A percentile compares a stretch with the other conserved stretches of the same genome.
phyloP scores from a whole-genome alignment of 2,329 filamentous ascomycete genomes.

The Claviceps pazoutovae region DNA sequence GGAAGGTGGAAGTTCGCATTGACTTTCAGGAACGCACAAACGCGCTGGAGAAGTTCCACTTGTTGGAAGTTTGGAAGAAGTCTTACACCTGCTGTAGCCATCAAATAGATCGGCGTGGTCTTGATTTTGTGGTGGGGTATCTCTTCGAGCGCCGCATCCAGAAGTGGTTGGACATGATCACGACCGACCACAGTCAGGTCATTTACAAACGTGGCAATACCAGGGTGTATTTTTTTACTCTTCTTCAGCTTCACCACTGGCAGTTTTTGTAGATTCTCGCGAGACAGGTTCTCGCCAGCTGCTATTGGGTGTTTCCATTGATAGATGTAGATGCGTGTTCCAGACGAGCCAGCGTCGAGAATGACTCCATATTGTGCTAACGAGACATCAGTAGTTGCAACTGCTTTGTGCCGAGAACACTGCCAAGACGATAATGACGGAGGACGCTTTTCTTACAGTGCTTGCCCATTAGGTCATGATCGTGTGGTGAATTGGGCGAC shows the following conservation, averaged over 20 bases:
- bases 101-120: conserved; percentile 84
- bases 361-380: conserved; percentile 75
- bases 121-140: conserved; percentile 64
- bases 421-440: neutral
- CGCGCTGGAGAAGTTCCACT: conserved; percentile 55
- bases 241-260: conserved; percentile 74
- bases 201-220: conserved; percentile 79
- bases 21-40: conserved; percentile 68
- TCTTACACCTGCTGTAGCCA: conserved; percentile 92
- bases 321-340: conserved; percentile 89
- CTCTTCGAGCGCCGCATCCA: conserved; percentile 67
- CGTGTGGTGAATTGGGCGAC: neutral
- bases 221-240: conserved; percentile 87
- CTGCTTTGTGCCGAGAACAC: neutral
- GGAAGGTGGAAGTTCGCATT: conserved; percentile 73
- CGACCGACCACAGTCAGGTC: conserved; percentile 62
- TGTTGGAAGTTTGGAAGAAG: conserved; percentile 64
- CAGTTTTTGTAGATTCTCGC: conserved; percentile 42
- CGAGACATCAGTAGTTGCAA: neutral
- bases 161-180: conserved; percentile 65
- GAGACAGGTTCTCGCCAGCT: conserved; percentile 38
- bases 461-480: conserved; percentile 14
- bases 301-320: conserved; percentile 70
- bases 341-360: conserved; percentile 93
- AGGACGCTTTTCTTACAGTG: conserved; percentile 12